phyloP scores from a whole-genome alignment of 2,329 filamentous ascomycete genomes.

The Colletotrichum sp. region DNA sequence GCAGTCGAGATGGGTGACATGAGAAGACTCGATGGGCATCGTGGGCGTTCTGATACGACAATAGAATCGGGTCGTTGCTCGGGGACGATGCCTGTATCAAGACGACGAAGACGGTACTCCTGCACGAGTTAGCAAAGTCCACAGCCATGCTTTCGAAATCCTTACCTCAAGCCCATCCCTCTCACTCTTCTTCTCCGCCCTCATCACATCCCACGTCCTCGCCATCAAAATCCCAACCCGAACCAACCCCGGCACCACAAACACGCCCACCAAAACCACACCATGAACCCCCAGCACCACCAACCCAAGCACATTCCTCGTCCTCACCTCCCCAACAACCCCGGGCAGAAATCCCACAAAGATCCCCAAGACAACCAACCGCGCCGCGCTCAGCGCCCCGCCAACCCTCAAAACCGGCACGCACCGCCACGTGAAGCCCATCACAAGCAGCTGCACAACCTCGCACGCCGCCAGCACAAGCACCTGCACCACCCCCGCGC shows the following conservation, averaged over 20 bases:
- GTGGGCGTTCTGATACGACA: neutral
- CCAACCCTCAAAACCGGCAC: neutral
- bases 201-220: neutral
- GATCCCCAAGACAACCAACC: neutral
- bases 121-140: neutral
- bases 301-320: neutral
- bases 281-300: neutral
- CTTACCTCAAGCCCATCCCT: neutral
- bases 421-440: constrained; percentile 58
- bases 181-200: neutral
- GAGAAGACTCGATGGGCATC: neutral
- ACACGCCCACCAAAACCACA: neutral
- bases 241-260: neutral
- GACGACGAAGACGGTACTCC: neutral
- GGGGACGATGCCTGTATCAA: neutral
- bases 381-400: neutral
- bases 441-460: constrained; percentile 67
- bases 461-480: constrained; percentile 75
- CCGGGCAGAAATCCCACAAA: neutral
- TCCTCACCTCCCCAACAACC: neutral
- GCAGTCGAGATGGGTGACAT: neutral
- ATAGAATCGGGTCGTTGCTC: fast-evolving
- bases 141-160: neutral
- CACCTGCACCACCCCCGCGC: constrained; percentile 64
- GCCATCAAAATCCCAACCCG: neutral